Percentiles rank a stretch among this genome's conserved stretches.
These are phyloP conservation scores for Venturia effusa DNA, from an alignment of 2,329 filamentous ascomycete species.

Conservation along the genomic window DNA sequence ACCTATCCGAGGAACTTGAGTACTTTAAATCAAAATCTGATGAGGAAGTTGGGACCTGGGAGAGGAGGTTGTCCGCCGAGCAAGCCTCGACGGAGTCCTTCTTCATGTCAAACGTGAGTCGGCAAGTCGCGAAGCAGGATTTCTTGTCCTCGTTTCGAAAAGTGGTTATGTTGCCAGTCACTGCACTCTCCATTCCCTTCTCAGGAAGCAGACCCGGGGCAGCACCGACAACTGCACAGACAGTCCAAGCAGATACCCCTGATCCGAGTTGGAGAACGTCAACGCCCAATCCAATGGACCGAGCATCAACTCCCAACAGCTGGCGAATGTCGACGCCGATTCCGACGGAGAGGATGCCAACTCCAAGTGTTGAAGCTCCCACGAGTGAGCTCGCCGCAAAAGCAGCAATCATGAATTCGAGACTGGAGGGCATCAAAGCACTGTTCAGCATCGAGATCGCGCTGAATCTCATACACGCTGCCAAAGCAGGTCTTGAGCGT, in stretches of 20 bases:
- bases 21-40: slow-evolving; percentile 71
- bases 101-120: slow-evolving; percentile 90
- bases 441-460: slow-evolving; percentile 96
- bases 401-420: slow-evolving; percentile 92
- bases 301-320: slow-evolving; percentile 12
- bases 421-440: slow-evolving; percentile 86
- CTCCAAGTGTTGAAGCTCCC: slow-evolving; percentile 43
- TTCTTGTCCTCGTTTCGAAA: slow-evolving; percentile 96
- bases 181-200: slow-evolving; percentile 60
- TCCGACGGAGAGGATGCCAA: slow-evolving; percentile 11
- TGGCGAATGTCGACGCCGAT: slow-evolving; percentile 11
- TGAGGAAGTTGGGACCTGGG: slow-evolving; percentile 71
- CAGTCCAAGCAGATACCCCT: slow-evolving; percentile 14
- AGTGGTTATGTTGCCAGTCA: slow-evolving; percentile 98
- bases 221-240: slow-evolving; percentile 6
- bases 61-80: slow-evolving; percentile 82
- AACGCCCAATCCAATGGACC: slow-evolving; percentile 14
- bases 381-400: slow-evolving; percentile 91
- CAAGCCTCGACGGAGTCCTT: slow-evolving; percentile 86
- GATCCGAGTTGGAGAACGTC: background rate
- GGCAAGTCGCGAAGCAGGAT: slow-evolving; percentile 91
- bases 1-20: slow-evolving; percentile 82
- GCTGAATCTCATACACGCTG: slow-evolving; percentile 75
- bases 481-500: slow-evolving; percentile 78
- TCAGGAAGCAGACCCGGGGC: slow-evolving; percentile 30